phyloP scores from a whole-genome alignment of 768 basidiomycete species.

The Russula sp. region DNA sequence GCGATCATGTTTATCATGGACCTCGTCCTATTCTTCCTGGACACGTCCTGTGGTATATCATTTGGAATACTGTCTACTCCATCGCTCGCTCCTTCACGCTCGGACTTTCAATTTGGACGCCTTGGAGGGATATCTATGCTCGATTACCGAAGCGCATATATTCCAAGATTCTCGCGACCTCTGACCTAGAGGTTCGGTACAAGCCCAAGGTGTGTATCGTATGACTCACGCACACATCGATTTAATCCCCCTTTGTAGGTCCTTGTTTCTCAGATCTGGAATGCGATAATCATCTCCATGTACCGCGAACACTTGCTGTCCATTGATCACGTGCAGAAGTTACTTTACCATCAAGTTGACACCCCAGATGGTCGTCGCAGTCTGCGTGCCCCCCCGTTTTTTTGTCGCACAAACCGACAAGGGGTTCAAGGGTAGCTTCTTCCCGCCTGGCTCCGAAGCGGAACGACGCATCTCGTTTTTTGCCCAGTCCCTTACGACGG shows the following conservation, averaged over 20 bases:
- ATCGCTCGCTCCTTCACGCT: conserved; percentile 85
- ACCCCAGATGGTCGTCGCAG: conserved; percentile 83
- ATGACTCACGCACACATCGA: background rate
- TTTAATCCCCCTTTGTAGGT: conserved; percentile 50
- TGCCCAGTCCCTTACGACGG: conserved; percentile 92
- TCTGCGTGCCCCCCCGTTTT: conserved; percentile 92
- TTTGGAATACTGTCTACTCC: conserved; percentile 96
- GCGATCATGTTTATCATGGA: conserved; percentile 99
- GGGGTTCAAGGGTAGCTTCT: conserved; percentile 81
- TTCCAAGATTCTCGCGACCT: conserved; percentile 88
- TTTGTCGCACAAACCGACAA: conserved; percentile 96
- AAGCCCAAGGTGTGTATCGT: conserved; percentile 84
- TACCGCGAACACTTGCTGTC: conserved; percentile 98
- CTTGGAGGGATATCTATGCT: conserved; percentile 95
- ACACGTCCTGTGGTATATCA: conserved; percentile 99
- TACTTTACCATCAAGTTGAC: conserved; percentile 97
- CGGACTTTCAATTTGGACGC: conserved; percentile 97
- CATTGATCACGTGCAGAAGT: conserved; percentile 97
- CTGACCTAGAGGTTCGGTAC: conserved; percentile 97
- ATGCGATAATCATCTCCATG: conserved; percentile 99
- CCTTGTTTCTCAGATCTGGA: conserved; percentile 98
- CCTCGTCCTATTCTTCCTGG: conserved; percentile 93
- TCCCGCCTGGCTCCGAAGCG: conserved; percentile 92
- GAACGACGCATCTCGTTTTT: conserved; percentile 99
- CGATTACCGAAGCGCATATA: conserved; percentile 97